Conservation (phyloP, 2,329 filamentous ascomycete species). For the Colletotrichum neosansevieriae region DNA sequence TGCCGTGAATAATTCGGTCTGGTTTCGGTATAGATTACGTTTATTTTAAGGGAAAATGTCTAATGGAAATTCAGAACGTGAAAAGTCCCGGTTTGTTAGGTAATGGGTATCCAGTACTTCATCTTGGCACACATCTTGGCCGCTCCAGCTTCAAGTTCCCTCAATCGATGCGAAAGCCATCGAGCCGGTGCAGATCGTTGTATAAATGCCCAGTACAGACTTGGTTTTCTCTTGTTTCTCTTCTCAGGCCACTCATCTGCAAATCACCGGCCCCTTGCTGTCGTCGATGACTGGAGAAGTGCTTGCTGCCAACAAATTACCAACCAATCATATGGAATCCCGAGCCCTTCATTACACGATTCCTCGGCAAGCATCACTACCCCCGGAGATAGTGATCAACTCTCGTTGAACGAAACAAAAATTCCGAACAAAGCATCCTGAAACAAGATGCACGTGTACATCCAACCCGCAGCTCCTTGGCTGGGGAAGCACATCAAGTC, state of each 20-base stretch:
- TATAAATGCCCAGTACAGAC: background rate
- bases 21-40: constrained; percentile 19
- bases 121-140: constrained; percentile 31
- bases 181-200: background rate
- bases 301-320: background rate
- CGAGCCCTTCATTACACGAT: constrained; percentile 14
- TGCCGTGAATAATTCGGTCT: background rate
- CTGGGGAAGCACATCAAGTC: constrained; percentile 48
- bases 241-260: background rate
- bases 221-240: background rate
- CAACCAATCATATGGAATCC: constrained; percentile 25
- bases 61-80: constrained; percentile 21
- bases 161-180: background rate
- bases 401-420: background rate
- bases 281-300: background rate
- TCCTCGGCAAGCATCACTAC: constrained; percentile 27
- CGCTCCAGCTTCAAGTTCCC: background rate
- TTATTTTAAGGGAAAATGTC: constrained; percentile 22
- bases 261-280: too few relatives aligned
- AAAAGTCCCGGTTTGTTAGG: constrained; percentile 15
- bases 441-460: constrained; percentile 45
- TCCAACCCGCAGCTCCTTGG: constrained; percentile 47
- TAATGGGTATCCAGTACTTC: constrained; percentile 23
- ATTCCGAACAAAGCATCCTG: background rate
- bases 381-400: constrained; percentile 9